Evolutionary conservation across 371 early-diverging fungal species (phyloP).

Genomic region (Rhizopus sp.): DNA sequence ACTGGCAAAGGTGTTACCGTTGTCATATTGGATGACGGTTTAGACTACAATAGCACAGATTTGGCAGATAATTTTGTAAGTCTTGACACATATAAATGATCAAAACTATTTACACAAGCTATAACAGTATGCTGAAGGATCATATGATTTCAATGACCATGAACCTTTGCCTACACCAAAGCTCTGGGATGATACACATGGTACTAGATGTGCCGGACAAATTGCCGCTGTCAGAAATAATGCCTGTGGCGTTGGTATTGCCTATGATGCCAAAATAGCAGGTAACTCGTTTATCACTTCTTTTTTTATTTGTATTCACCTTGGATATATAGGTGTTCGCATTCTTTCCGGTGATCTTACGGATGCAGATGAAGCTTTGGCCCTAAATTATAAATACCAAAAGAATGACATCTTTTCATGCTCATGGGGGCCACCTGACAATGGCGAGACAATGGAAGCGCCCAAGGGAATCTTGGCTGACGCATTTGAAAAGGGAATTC

Average conservation of each 20-base stretch:
- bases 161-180: conserved; percentile 75
- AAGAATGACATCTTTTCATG: conserved; percentile 93
- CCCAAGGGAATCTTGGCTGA: conserved; percentile 79
- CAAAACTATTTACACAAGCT: not conserved
- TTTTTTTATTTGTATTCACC: not conserved
- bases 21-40: conserved; percentile 93
- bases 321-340: conserved; percentile 68
- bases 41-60: conserved; percentile 86
- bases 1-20: conserved; percentile 87
- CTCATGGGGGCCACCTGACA: conserved; percentile 95
- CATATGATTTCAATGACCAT: conserved; percentile 93
- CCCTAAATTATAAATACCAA: conserved; percentile 85
- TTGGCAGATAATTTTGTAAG: conserved; percentile 85
- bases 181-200: conserved; percentile 85
- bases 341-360: conserved; percentile 88
- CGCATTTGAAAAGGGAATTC: conserved; percentile 82
- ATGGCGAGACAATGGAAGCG: conserved; percentile 88
- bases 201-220: conserved; percentile 97
- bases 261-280: conserved; percentile 85
- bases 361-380: conserved; percentile 88
- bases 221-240: conserved; percentile 90
- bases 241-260: conserved; percentile 96
- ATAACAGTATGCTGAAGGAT: conserved; percentile 75
- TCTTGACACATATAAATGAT: not conserved
- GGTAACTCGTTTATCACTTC: conserved; percentile 47